Evolutionary conservation across 345 rosid species (phyloP), one percentile per base, ranked within the genome.

Genomic region (Salix purpurea): DNA sequence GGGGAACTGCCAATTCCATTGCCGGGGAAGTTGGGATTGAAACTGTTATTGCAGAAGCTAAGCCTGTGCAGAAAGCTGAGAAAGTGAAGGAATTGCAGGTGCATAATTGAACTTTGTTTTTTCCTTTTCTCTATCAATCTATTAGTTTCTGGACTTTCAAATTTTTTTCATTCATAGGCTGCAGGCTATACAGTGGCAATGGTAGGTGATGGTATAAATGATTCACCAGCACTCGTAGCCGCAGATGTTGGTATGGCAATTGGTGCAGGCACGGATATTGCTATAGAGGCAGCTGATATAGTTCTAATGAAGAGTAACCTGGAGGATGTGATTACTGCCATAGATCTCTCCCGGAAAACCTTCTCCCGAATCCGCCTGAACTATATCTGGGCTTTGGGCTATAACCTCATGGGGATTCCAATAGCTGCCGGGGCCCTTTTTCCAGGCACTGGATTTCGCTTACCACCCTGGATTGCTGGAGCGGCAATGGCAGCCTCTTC

Each of bases 401-500:
- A 95, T 75, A 95, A 95, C 77, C 83, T 95, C 39, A 85, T 93
- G 5, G 97, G 96, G 23, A 90, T 95, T 52, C 97, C 97, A 1
- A 88, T 93, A 6, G 97, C 99, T 7, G 99, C 96, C 0, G 99
- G 99, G 7, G 90, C 85, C 18, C 90, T 95, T 52, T 95, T 87
- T 75, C 99, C 97, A 0, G 73, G 75, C 0, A 88, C 87, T 0
- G 74, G 89, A 42, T 90, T 91, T 79, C 91, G 97, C 56, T 82
- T 95, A 61, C 97, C 99, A 0, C 99, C 99, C 1, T 95, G 99
- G 99, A 90, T 95, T 6, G 99, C 99, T 2, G 99, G 97, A 13
- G 99, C 97, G 5, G 97, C 97, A 64, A 95, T 95, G 99, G 97
- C 99, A 18, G 94, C 99, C 4, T 95, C 99, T 50, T 95, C 99